Evolutionary conservation across 345 rosid genomes (phyloP).

Genomic region (Linum lewisii): DNA sequence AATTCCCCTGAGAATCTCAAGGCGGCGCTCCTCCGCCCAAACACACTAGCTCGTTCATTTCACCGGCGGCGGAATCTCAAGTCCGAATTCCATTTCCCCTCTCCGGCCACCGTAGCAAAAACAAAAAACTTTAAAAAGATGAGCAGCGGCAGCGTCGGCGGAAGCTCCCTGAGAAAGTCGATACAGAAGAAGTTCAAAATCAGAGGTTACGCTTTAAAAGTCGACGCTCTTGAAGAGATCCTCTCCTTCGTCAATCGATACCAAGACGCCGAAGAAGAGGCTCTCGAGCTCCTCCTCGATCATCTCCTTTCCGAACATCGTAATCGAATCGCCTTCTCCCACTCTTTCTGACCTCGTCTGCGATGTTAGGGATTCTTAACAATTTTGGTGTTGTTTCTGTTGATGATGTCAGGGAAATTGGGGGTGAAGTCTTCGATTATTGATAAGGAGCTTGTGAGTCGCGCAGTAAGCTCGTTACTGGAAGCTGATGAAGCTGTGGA

Average conservation of each 20-base stretch:
- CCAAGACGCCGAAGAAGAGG: slow-evolving; percentile 56
- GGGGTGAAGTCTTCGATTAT: slow-evolving; percentile 60
- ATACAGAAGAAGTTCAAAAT: slow-evolving; percentile 66
- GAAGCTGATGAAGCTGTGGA: slow-evolving; percentile 67
- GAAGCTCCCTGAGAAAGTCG: slow-evolving; percentile 39
- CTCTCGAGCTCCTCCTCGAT: slow-evolving; percentile 75
- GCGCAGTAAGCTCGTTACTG: slow-evolving; percentile 40
- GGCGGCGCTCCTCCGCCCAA: too few species aligned
- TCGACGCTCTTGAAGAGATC: slow-evolving; percentile 67
- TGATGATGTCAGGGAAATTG: slow-evolving; percentile 9
- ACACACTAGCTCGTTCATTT: too few species aligned
- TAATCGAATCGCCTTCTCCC: neutral
- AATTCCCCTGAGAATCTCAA: too few species aligned
- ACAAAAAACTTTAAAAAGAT: too few species aligned
- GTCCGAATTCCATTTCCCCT: neutral
- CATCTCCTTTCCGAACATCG: slow-evolving; percentile 35
- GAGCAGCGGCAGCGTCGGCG: slow-evolving; percentile 16
- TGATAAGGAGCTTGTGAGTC: slow-evolving; percentile 50
- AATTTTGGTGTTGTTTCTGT: neutral
- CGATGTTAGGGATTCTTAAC: neutral
- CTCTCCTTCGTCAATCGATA: slow-evolving; percentile 51
- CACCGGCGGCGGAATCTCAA: too few species aligned
- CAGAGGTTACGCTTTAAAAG: slow-evolving; percentile 61
- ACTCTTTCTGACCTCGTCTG: neutral
- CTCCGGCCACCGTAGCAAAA: slow-evolving; percentile 1